Evolutionary conservation across 2,329 filamentous ascomycete genomes (phyloP), one percentile per base, ranked within the genome.

Genomic region (Ceratocystis papillata): DNA sequence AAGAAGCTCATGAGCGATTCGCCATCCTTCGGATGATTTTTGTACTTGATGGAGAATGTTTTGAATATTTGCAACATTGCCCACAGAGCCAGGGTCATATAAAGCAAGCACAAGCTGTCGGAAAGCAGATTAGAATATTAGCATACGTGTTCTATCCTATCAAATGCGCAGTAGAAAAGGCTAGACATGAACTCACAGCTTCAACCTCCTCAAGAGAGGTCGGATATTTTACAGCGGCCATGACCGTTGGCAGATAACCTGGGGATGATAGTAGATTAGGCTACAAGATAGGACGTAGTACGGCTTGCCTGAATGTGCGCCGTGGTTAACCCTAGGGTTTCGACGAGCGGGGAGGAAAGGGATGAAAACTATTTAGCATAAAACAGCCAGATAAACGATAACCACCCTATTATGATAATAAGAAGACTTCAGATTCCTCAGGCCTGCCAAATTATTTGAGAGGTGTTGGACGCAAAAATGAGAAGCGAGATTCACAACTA

Each of bases 21-120:
- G 81, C 94, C 94, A 99, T 65, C 91, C 93, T 71, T 89, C 81
- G 1, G 86, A 80, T 1, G 90, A 89, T 70, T 85, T 85, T 73
- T 97, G 94, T 20, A 96, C 78, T 30, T 81, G 80, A 69, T 94
- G 89, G 15, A 99, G 79, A 15, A 87, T 84, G 66, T 88, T 85
- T 73, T 97, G 89, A 61, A 81, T 80, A 22, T 74, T 75, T 10
- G 78, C 73, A 63, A 84, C 79, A 22, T 74, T 74, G 44, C 78
- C 76, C 50, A 81, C 79, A 0, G 77, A 67, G 44, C 79, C 81
- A 41, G 80, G 81, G 67, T 79, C 75, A 70, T 85, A 85, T 5
- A 85, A 75, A 8, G 79, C 78, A 67, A 79, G 73, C 59, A 85
- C 79, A 69, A 84, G 71, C 77, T 78, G 44, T 22, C 10, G 15